These are phyloP conservation scores for Acanthamoeba sp. DNA, from an alignment of 208 protist species.

Conservation along the genomic window DNA sequence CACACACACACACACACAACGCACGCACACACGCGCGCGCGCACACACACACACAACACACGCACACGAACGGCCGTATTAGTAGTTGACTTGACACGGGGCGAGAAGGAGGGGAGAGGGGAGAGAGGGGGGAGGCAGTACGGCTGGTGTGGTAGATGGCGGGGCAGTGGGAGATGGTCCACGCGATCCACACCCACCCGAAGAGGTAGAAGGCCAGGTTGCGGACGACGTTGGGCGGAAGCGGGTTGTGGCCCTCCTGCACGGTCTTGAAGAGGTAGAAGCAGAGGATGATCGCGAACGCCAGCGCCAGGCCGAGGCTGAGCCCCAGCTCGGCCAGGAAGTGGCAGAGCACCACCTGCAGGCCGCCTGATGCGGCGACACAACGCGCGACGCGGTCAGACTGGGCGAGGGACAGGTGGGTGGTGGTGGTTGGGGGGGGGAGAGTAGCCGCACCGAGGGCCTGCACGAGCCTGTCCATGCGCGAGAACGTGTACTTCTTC, in stretches of 20 bases:
- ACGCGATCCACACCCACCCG: conserved; percentile 54
- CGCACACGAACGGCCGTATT: too few species aligned
- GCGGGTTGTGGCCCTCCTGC: conserved; percentile 37
- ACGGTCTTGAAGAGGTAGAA: conserved; percentile 58
- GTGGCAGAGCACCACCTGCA: conserved; percentile 61
- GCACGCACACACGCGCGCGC: not conserved
- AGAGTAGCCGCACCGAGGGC: not conserved
- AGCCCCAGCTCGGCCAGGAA: conserved; percentile 11
- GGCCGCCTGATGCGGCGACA: not conserved
- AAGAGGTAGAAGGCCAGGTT: conserved; percentile 47
- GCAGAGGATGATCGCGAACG: conserved; percentile 19
- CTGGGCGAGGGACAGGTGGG: too few species aligned
- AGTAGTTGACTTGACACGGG: too few species aligned
- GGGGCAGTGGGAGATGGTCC: conserved; percentile 41
- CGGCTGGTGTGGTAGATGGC: conserved; percentile 37
- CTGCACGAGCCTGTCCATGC: conserved; percentile 52
- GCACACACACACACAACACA: too few species aligned
- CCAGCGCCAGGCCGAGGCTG: conserved; percentile 36
- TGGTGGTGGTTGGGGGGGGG: too few species aligned
- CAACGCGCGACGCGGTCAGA: not conserved
- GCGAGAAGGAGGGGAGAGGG: not conserved
- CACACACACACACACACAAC: not conserved
- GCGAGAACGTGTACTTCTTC: conserved; percentile 46
- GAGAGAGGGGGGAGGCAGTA: not conserved
- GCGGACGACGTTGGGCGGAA: conserved; percentile 36